A percentile compares a stretch with the other conserved stretches of the same genome.
Evolutionary conservation across 306 rosid genomes (phyloP).

Genomic region (Luffa acutangula): DNA sequence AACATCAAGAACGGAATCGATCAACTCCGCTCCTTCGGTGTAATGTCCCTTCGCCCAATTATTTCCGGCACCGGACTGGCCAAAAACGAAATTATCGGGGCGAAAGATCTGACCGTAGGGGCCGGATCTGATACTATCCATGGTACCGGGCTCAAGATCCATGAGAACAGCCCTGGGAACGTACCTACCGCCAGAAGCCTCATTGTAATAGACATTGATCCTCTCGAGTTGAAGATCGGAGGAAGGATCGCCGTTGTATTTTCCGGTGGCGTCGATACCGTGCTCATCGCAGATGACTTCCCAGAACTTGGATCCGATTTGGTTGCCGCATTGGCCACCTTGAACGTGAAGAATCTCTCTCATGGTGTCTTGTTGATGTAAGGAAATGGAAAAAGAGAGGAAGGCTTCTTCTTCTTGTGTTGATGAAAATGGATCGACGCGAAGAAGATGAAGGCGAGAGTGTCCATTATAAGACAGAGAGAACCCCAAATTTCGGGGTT

Average conservation of each 20-base stretch:
- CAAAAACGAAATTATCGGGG: slow-evolving; percentile 85
- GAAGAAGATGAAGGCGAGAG: slow-evolving; percentile 9
- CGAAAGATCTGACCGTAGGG: slow-evolving; percentile 83
- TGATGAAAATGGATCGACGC: slow-evolving; percentile 11
- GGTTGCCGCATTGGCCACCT: slow-evolving; percentile 96
- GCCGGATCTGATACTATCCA: slow-evolving; percentile 97
- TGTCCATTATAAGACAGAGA: neutral
- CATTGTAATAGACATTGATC: slow-evolving; percentile 82
- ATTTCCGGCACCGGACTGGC: slow-evolving; percentile 89
- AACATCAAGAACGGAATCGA: slow-evolving; percentile 79
- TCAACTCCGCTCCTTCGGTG: slow-evolving; percentile 91
- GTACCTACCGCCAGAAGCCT: slow-evolving; percentile 84
- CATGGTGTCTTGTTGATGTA: slow-evolving; percentile 20
- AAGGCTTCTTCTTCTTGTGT: neutral
- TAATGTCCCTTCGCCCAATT: slow-evolving; percentile 96
- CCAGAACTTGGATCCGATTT: slow-evolving; percentile 95
- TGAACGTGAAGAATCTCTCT: slow-evolving; percentile 85
- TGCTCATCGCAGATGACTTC: slow-evolving; percentile 90
- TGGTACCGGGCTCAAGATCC: slow-evolving; percentile 93
- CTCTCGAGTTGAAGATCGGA: slow-evolving; percentile 68
- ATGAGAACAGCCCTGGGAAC: slow-evolving; percentile 91
- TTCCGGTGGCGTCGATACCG: slow-evolving; percentile 72
- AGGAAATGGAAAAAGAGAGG: neutral
- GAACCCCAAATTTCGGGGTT: slow-evolving; percentile 27
- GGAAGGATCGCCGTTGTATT: slow-evolving; percentile 35